A percentile compares a stretch with the other conserved stretches of the same genome.
Evolutionary conservation across 495 filamentous ascomycete species (phyloP).

Genomic region (Trichoderma orchidacearum): DNA sequence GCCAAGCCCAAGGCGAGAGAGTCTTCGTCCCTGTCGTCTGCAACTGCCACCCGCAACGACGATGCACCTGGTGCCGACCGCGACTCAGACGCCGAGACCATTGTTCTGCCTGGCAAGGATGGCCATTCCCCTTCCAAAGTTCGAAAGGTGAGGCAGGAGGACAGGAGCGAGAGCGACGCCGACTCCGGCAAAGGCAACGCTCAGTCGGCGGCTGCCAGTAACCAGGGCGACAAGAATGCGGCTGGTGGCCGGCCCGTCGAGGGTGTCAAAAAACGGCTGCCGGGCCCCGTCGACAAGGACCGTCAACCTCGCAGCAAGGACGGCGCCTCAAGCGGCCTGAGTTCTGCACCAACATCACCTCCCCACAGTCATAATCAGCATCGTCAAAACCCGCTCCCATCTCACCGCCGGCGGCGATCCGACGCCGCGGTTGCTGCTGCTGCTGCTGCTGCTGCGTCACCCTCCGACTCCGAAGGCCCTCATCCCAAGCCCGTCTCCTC

Average conservation of each 20-base stretch:
- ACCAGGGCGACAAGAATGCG: conserved; percentile 10
- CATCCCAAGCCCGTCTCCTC: conserved; percentile 12
- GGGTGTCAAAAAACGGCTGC: conserved; percentile 33
- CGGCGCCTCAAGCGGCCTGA: conserved; percentile 33
- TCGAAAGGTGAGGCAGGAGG: conserved; percentile 55
- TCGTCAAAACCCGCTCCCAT: conserved; percentile 19
- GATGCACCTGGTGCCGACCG: conserved; percentile 33
- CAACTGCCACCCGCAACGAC: conserved; percentile 11
- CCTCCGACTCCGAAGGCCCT: conserved; percentile 31
- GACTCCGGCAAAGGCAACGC: conserved; percentile 20
- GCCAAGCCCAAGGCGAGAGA: conserved; percentile 3
- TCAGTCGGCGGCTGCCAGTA: conserved; percentile 13
- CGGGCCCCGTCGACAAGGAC: conserved; percentile 14
- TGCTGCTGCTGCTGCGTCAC: conserved; percentile 5
- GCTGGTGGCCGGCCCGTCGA: conserved; percentile 12
- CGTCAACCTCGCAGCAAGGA: conserved; percentile 29
- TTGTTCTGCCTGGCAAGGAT: conserved; percentile 61
- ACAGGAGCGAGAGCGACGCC: conserved; percentile 45
- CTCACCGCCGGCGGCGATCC: not conserved
- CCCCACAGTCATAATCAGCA: conserved; percentile 22
- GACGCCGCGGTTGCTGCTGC: not conserved
- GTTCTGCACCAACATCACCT: conserved; percentile 40
- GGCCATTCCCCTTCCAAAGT: conserved; percentile 54
- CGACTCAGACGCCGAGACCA: conserved; percentile 73
- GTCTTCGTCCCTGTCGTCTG: not conserved